Percentiles rank a stretch among this genome's conserved stretches.
phyloP scores from a whole-genome alignment of 164 flowering plant species.

The Nymphaea colorata region DNA sequence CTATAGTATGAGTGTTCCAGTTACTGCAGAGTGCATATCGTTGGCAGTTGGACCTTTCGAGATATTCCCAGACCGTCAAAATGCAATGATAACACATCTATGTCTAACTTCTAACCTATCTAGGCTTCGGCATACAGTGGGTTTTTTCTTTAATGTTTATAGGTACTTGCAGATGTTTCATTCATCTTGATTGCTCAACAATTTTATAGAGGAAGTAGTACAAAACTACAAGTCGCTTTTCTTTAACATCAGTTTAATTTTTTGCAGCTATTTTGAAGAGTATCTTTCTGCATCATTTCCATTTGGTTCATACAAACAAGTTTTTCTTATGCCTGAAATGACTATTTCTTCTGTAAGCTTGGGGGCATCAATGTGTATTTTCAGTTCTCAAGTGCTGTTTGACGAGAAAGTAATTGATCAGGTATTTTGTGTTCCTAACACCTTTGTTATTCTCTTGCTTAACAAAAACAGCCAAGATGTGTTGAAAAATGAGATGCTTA shows the following conservation, averaged over 20 bases:
- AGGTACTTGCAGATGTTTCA: slow-evolving; percentile 29
- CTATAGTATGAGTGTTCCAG: slow-evolving; percentile 64
- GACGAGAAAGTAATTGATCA: slow-evolving; percentile 96
- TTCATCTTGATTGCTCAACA: neutral
- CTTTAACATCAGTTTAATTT: neutral
- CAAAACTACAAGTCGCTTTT: neutral
- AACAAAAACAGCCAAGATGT: too few relatives aligned
- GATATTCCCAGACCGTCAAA: slow-evolving; percentile 60
- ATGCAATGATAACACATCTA: slow-evolving; percentile 53
- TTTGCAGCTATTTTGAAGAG: slow-evolving; percentile 71
- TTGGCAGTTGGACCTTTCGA: slow-evolving; percentile 85
- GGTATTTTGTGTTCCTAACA: slow-evolving; percentile 31
- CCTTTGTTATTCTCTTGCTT: neutral
- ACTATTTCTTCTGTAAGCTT: slow-evolving; percentile 49
- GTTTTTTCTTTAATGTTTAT: slow-evolving; percentile 71
- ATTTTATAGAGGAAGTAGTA: neutral
- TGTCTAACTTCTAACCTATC: slow-evolving; percentile 47
- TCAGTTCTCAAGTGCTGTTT: slow-evolving; percentile 71
- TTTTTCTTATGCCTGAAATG: slow-evolving; percentile 82
- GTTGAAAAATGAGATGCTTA: too few relatives aligned
- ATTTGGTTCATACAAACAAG: slow-evolving; percentile 94
- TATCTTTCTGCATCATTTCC: slow-evolving; percentile 81
- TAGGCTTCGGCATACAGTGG: slow-evolving; percentile 65
- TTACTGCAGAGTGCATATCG: slow-evolving; percentile 72
- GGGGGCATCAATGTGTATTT: slow-evolving; percentile 80